Percentiles rank a stretch among this genome's conserved stretches.
These are phyloP conservation scores for Saccharum hybrid DNA, from an alignment of 202 grass and related monocot genomes.

Conservation along the genomic window DNA sequence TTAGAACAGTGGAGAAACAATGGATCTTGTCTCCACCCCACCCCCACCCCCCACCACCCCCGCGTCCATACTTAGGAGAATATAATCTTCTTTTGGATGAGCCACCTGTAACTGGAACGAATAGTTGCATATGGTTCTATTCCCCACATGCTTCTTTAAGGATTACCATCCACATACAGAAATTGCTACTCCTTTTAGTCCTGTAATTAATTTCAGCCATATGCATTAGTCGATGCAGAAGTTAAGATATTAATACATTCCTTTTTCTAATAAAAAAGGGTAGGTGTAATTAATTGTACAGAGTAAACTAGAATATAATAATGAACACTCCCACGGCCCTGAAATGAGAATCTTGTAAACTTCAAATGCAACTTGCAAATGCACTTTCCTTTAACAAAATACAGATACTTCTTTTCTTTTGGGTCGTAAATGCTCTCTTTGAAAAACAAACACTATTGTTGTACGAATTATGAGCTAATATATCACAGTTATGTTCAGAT, in stretches of 20 bases:
- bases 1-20: constrained; percentile 34
- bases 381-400: background rate
- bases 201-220: no score
- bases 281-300: no score
- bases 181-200: constrained; percentile 5
- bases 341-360: background rate
- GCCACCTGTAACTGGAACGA: constrained; percentile 28
- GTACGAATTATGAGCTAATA: background rate
- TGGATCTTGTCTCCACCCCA: constrained; percentile 34
- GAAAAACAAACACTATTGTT: background rate
- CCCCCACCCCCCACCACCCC: no score
- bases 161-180: constrained; percentile 35
- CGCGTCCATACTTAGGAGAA: constrained; percentile 42
- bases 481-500: background rate
- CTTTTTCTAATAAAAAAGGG: no score
- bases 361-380: background rate
- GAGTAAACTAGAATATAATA: background rate
- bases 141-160: constrained; percentile 25
- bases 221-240: no score
- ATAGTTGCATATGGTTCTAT: constrained; percentile 33
- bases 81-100: constrained; percentile 34
- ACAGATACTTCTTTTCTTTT: background rate
- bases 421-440: background rate
- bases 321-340: background rate
- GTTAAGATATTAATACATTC: no score